Percentiles rank a stretch among this genome's conserved stretches.
phyloP scores from a whole-genome alignment of 2,329 filamentous ascomycete genomes.

The Epichloe festucae region DNA sequence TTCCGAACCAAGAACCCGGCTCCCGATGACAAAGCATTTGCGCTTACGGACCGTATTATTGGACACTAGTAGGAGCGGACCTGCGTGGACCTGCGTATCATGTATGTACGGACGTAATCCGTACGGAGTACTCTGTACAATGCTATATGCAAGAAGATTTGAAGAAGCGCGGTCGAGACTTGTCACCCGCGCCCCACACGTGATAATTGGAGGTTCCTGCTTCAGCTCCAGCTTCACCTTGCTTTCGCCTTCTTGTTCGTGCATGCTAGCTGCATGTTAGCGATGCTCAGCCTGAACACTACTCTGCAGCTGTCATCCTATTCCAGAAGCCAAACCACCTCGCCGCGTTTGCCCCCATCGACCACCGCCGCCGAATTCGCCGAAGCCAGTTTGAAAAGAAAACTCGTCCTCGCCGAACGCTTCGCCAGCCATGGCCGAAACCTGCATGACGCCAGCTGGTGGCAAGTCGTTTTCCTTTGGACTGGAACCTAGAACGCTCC shows the following conservation, averaged over 20 bases:
- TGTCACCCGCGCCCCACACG: background rate
- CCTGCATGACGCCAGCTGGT: slow-evolving; percentile 16
- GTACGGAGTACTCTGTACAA: too few relatives aligned
- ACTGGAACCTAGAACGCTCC: slow-evolving; percentile 14
- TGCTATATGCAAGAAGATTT: too few relatives aligned
- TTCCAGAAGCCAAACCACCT: background rate
- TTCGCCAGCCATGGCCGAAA: slow-evolving; percentile 13
- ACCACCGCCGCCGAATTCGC: background rate
- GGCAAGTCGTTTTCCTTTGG: slow-evolving; percentile 16
- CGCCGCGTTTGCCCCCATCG: background rate
- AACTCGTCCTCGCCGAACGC: background rate
- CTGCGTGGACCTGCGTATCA: too few relatives aligned
- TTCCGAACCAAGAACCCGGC: too few relatives aligned
- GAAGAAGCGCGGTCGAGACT: too few relatives aligned
- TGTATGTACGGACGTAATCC: too few relatives aligned
- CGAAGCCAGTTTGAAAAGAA: background rate
- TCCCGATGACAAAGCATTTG: too few relatives aligned
- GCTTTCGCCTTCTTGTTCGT: background rate
- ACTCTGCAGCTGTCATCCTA: background rate
- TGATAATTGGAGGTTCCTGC: background rate
- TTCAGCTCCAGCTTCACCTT: background rate
- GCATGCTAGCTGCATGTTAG: background rate
- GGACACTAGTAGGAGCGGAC: too few relatives aligned
- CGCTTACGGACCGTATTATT: too few relatives aligned
- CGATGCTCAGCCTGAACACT: background rate